Base-by-base conservation (phyloP, 805 yeast genomes). In the Nakazawaea wyomingensis region DNA sequence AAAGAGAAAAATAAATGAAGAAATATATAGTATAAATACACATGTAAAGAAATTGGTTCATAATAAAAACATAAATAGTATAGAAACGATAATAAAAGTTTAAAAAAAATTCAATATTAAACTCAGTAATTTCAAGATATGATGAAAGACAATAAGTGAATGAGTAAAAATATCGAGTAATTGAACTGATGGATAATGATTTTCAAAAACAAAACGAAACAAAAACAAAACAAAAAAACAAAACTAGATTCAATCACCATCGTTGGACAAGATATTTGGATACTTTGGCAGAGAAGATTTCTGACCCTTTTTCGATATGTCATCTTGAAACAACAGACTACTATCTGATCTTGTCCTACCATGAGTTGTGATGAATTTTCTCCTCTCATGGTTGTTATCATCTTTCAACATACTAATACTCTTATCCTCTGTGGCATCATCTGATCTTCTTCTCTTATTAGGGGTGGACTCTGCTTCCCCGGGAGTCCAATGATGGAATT, bases 401-500 rank as follows among this genome's bases (percentile, higher is more conserved):
- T 22, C 39, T 28, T 33, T 33, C 29, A 19, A 37, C 28, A 27
- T 38, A n/a, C 4, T 21, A 20, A 19, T 37, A 14, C 16, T 14
- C 2, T 13, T 27, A 35, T 42, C 45, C 47, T 49, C n/a, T 40
- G 48, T 37, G 6, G 32, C n/a, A 29, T n/a, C 16, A 10, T 29
- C 32, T 29, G 32, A 29, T 48, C 52, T 10, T 43, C 52, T 37
- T 38, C 50, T 48, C 22, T 45, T 50, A n/a, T 33, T 45, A 8
- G 49, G 46, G 5, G 43, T 22, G 1, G 33, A 10, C 8, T 38
- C 34, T 7, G 31, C 13, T 4, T 36, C 44, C 10, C 27, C 33
- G 9, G 75, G 76, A 43, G 64, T 66, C 76, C 76, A 71, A 48
- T 71, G 77, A 42, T 71, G 76, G 50, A 71, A 71, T 48, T 71